Evolutionary conservation across 2,329 filamentous ascomycete genomes (phyloP).

Genomic region (Claviceps lovelessii): DNA sequence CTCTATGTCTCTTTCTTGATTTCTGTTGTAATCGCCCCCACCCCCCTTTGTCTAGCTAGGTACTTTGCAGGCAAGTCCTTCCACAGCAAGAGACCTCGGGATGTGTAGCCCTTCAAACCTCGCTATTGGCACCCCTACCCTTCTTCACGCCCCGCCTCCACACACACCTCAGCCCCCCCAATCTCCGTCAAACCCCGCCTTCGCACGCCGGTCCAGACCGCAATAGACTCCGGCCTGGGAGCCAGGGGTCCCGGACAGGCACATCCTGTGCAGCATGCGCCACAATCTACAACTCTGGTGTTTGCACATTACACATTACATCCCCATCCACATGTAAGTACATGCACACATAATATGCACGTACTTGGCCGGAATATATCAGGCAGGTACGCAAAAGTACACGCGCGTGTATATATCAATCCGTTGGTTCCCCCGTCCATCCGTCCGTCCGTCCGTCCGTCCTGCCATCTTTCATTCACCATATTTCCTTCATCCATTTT

Average conservation of each 20-base stretch:
- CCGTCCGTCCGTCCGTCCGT: too few species aligned
- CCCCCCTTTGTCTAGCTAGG: too few species aligned
- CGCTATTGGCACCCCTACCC: background rate
- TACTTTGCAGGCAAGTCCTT: too few species aligned
- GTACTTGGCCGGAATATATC: too few species aligned
- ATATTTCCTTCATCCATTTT: too few species aligned
- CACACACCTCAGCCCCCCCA: too few species aligned
- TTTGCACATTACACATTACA: background rate
- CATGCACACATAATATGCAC: background rate
- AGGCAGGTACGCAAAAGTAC: background rate
- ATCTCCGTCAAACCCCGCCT: conserved; percentile 6
- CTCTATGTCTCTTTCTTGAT: too few species aligned
- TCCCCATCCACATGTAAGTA: background rate
- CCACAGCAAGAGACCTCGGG: too few species aligned
- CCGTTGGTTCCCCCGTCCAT: background rate
- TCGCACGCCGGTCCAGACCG: conserved; percentile 14
- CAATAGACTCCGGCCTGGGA: conserved; percentile 12
- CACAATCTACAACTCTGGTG: background rate
- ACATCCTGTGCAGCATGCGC: background rate
- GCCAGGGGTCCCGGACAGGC: conserved; percentile 6
- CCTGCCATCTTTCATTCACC: too few species aligned
- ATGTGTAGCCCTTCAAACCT: too few species aligned
- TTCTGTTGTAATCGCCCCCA: too few species aligned
- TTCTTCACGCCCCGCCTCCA: background rate
- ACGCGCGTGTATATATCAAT: background rate